These are phyloP conservation scores for Chenopodium formosanum DNA, from an alignment of 148 eudicot genomes.

Conservation along the genomic window DNA sequence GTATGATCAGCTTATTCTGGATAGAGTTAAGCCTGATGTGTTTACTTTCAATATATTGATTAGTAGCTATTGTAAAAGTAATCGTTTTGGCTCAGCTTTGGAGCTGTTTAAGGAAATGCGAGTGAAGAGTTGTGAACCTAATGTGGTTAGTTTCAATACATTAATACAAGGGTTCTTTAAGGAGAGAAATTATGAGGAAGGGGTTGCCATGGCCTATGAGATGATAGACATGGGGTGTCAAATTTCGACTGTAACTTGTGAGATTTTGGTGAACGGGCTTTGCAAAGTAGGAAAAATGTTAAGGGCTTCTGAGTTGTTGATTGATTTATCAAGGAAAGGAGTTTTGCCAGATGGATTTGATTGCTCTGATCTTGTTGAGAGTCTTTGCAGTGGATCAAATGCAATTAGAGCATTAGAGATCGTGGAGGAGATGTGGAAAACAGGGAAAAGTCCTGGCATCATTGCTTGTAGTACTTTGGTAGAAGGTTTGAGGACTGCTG, in stretches of 20 bases:
- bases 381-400: conserved; percentile 49
- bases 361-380: conserved; percentile 52
- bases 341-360: conserved; percentile 61
- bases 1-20: conserved; percentile 57
- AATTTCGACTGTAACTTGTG: conserved; percentile 65
- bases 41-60: conserved; percentile 85
- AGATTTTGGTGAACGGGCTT: conserved; percentile 77
- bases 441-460: conserved; percentile 60
- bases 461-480: conserved; percentile 74
- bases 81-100: conserved; percentile 54
- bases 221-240: conserved; percentile 75
- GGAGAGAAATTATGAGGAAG: conserved; percentile 67
- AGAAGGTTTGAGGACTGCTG: conserved; percentile 62
- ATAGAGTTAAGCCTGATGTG: conserved; percentile 77
- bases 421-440: conserved; percentile 64
- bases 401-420: conserved; percentile 56
- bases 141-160: conserved; percentile 88
- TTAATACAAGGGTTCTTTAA: conserved; percentile 74
- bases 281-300: conserved; percentile 45
- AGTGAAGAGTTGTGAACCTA: conserved; percentile 63
- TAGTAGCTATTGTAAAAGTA: conserved; percentile 62
- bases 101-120: conserved; percentile 81
- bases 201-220: conserved; percentile 72
- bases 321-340: conserved; percentile 65
- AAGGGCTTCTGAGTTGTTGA: conserved; percentile 64